A percentile compares a stretch with the other conserved stretches of the same genome.
Evolutionary conservation across 345 rosid species (phyloP).

Genomic region (Aquilaria sinensis): DNA sequence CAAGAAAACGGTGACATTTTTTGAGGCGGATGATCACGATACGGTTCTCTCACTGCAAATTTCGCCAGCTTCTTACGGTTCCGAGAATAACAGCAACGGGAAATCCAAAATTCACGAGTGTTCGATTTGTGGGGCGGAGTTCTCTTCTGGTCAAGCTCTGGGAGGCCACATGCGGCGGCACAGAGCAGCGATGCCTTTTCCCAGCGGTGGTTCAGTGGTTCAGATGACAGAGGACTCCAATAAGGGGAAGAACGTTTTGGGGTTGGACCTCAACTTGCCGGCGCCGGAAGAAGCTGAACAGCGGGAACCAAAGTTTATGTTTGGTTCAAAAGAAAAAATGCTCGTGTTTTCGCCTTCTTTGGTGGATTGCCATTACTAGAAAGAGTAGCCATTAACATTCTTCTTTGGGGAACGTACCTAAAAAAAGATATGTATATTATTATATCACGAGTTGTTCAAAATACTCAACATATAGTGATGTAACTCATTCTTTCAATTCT

Average conservation of each 20-base stretch:
- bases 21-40: constrained; percentile 10
- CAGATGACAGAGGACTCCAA: constrained; percentile 25
- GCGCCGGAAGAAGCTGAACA: constrained; percentile 41
- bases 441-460: too few relatives aligned
- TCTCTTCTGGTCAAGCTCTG: constrained; percentile 84
- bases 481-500: too few relatives aligned
- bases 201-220: constrained; percentile 13
- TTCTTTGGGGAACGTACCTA: background rate
- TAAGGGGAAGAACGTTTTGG: constrained; percentile 25
- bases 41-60: constrained; percentile 52
- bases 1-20: constrained; percentile 13
- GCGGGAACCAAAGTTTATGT: constrained; percentile 20
- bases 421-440: too few relatives aligned
- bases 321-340: constrained; percentile 33
- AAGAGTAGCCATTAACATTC: background rate
- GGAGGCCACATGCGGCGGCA: constrained; percentile 99
- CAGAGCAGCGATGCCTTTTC: constrained; percentile 20
- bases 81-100: constrained; percentile 2
- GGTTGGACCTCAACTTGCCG: constrained; percentile 63
- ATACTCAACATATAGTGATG: too few relatives aligned
- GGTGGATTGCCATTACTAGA: constrained; percentile 64
- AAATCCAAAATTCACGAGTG: constrained; percentile 72
- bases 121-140: constrained; percentile 74
- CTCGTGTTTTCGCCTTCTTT: constrained; percentile 53
- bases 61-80: constrained; percentile 7